Percentiles rank a stretch among this genome's conserved stretches.
Conservation (phyloP, 768 basidiomycete species). For the Chalciporus piperatus region DNA sequence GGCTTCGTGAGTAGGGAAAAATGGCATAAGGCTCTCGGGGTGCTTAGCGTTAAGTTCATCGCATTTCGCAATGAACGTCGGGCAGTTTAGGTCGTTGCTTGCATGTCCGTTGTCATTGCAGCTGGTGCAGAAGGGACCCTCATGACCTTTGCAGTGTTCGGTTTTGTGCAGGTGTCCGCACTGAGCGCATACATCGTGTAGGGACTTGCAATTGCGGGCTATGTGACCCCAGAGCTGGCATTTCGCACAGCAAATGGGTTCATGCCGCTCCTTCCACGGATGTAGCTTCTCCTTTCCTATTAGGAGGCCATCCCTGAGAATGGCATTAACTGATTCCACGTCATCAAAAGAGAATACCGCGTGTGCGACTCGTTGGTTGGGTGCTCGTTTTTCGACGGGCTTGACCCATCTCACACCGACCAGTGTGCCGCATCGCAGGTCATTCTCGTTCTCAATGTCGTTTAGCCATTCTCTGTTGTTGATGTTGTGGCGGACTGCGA, state of each 20-base stretch:
- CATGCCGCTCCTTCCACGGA: not conserved
- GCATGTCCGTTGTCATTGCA: not conserved
- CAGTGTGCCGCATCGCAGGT: not conserved
- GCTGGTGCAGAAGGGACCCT: not conserved
- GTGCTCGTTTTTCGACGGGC: rapidly evolving
- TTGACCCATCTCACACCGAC: not conserved
- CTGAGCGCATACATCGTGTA: not conserved
- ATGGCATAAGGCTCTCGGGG: constrained; percentile 3
- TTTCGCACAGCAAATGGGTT: not conserved
- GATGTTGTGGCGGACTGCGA: not conserved
- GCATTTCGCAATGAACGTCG: not conserved
- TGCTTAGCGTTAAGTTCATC: not conserved
- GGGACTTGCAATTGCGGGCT: not conserved
- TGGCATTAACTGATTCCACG: not conserved
- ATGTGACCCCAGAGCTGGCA: constrained; percentile 6
- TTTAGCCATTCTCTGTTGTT: not conserved
- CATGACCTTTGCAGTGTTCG: too few relatives aligned
- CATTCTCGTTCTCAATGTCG: not conserved
- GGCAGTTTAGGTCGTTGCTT: not conserved
- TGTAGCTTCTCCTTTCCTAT: not conserved
- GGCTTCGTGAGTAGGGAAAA: not conserved
- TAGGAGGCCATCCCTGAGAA: not conserved
- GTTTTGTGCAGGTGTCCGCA: not conserved
- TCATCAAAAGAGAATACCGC: not conserved
- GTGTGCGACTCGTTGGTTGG: not conserved